Base-by-base conservation (phyloP, 805 yeast genomes). In the Teunomyces gatunensis region DNA sequence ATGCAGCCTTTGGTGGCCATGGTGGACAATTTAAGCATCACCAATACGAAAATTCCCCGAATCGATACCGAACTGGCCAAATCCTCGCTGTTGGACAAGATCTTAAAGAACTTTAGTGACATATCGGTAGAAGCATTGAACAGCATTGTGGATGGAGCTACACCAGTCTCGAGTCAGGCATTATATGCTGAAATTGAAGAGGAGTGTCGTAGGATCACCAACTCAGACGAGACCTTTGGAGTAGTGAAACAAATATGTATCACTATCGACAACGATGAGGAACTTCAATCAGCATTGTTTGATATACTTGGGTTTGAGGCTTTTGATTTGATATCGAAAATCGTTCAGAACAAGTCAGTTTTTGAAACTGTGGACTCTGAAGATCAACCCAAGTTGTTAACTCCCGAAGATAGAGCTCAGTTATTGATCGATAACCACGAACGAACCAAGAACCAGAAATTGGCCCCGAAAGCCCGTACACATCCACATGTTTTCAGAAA, bases 401-500 rank as follows among this genome's bases (percentile, higher is more conserved):
- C 85, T 0, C 77, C 80, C 1, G 79, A 74, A 43, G 84, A 83
- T 45, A 74, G 86, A 45, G 77, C 74, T 17, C 73, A 74, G 17
- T 79, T 79, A 51, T 79, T 82, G 5, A 61, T 70, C 15, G 73
- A 74, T 29, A 84, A 82, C 55, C 75, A 75, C 2, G 67, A 71
- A 45, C 65, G 61, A 18, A 77, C 83, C 0, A 78, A 75, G 54
- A 79, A 78, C 54, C 74, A 73, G 43, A 68, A 70, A 18, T 58
- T 84, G 13, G 73, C 72, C 11, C 79, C 81, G 1, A 78, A 74
- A 30, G 57, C 64, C 11, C 77, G 77, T 15, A 70, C 77, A 46
- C 92, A 89, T 57, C 97, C 97, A 0, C 96, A 95, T 67, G 97
- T 94, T 1, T 94, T 77, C 64, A 81, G 87, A 52, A 72, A 84